A percentile compares a stretch with the other conserved stretches of the same genome.
Evolutionary conservation across 1,139 yeast species (phyloP).

Genomic region (Debaryomyces nepalensis): DNA sequence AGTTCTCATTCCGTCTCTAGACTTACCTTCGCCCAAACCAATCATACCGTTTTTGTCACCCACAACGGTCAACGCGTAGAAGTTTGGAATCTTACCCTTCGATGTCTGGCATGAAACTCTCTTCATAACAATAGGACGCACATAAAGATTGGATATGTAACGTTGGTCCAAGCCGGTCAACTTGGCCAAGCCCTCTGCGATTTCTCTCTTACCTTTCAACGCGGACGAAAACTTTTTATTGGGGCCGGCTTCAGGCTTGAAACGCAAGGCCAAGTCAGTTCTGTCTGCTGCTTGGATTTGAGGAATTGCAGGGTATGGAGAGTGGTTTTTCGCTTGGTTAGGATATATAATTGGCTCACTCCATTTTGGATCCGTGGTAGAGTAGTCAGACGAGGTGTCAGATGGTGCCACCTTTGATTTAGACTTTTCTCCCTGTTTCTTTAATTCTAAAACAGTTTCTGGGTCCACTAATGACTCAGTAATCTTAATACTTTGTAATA

Average conservation of each 20-base stretch:
- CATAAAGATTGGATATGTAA: conserved; percentile 66
- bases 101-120: conserved; percentile 91
- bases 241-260: conserved; percentile 27
- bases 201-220: conserved; percentile 27
- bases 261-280: conserved; percentile 44
- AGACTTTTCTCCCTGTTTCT: conserved; percentile 36
- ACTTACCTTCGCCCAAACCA: conserved; percentile 95
- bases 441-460: conserved; percentile 47
- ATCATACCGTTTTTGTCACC: conserved; percentile 95
- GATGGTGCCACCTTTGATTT: conserved; percentile 40
- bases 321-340: conserved; percentile 42
- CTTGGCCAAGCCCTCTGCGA: conserved; percentile 64
- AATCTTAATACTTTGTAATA: conserved; percentile 77
- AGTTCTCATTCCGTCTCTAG: conserved; percentile 73
- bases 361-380: conserved; percentile 49
- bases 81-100: conserved; percentile 88
- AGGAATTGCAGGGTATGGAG: conserved; percentile 52
- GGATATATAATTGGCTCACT: conserved; percentile 52
- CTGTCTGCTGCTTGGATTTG: conserved; percentile 47
- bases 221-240: conserved; percentile 21
- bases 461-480: conserved; percentile 81
- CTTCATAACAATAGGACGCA: conserved; percentile 73
- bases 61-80: conserved; percentile 84
- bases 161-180: conserved; percentile 76
- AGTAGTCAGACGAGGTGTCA: conserved; percentile 32